Evolutionary conservation across 805 yeast genomes (phyloP).

Genomic region (Maudiozyma bulderi): DNA sequence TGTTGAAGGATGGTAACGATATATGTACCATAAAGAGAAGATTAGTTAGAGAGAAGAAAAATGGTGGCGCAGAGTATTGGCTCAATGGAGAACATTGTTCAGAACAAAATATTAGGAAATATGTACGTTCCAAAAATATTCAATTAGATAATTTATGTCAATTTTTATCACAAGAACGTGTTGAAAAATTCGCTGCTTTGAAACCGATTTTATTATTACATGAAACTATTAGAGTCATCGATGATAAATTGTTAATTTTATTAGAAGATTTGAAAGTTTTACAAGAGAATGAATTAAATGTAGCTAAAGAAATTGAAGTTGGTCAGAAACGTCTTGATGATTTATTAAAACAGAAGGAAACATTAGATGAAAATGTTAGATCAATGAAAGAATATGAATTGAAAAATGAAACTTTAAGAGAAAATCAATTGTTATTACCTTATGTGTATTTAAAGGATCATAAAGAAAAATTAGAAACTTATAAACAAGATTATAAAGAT

Average conservation of each 20-base stretch:
- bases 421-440: constrained; percentile 40
- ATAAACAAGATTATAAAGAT: constrained; percentile 21
- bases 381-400: constrained; percentile 38
- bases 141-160: constrained; percentile 90
- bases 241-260: constrained; percentile 44
- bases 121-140: constrained; percentile 47
- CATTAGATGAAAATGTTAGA: constrained; percentile 40
- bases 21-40: constrained; percentile 32
- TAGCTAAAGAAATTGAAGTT: constrained; percentile 31
- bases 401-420: constrained; percentile 37
- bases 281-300: constrained; percentile 35
- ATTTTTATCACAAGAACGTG: constrained; percentile 90
- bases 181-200: constrained; percentile 80
- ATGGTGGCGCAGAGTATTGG: constrained; percentile 38
- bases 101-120: constrained; percentile 38
- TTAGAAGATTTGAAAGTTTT: constrained; percentile 49
- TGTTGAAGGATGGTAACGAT: constrained; percentile 19
- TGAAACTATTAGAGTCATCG: constrained; percentile 77
- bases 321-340: constrained; percentile 25
- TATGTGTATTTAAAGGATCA: constrained; percentile 40
- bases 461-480: constrained; percentile 20
- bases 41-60: constrained; percentile 32
- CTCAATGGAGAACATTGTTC: constrained; percentile 34
- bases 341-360: constrained; percentile 28
- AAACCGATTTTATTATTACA: constrained; percentile 62